phyloP scores from a whole-genome alignment of 2,329 filamentous ascomycete genomes.

The Hypoxylon sp. region DNA sequence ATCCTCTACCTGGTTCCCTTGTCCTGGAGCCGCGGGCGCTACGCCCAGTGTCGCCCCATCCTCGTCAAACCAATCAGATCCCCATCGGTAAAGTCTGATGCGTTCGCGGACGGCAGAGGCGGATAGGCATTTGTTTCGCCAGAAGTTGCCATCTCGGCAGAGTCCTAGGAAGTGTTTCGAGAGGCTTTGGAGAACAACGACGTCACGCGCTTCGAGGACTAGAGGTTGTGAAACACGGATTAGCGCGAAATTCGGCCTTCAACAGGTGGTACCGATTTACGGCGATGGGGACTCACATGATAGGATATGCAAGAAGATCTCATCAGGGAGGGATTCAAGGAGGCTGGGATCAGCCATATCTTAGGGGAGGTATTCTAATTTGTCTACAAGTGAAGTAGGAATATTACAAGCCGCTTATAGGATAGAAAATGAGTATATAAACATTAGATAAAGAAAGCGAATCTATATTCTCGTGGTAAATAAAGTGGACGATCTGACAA shows the following conservation, averaged over 20 bases:
- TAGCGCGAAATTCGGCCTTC: conserved; percentile 3
- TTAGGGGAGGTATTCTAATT: conserved; percentile 1
- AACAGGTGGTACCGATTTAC: conserved; percentile 6
- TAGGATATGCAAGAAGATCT: conserved; percentile 75
- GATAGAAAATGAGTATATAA: conserved; percentile 9
- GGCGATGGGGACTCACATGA: conserved; percentile 64
- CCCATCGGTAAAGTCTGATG: conserved; percentile 67
- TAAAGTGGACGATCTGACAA: conserved; percentile 12
- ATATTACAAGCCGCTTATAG: conserved; percentile 9
- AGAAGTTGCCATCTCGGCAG: conserved; percentile 81
- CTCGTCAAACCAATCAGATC: conserved; percentile 57
- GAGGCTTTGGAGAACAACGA: conserved; percentile 78
- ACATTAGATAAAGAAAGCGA: conserved; percentile 11
- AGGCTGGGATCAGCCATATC: conserved; percentile 47
- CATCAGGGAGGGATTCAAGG: conserved; percentile 72
- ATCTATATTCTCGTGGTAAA: conserved; percentile 1
- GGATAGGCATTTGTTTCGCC: conserved; percentile 82
- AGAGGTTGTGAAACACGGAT: conserved; percentile 9
- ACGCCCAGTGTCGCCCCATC: conserved; percentile 45
- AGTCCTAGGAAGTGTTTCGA: conserved; percentile 76
- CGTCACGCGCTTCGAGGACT: conserved; percentile 72
- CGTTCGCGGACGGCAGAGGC: conserved; percentile 75
- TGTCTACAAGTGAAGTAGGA: conserved; percentile 17
- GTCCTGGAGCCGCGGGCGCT: conserved; percentile 38
- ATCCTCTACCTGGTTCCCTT: conserved; percentile 50